Evolutionary conservation across 225 moss, liverwort and hornwort species (phyloP).

Genomic region (Takakia lepidozioides): DNA sequence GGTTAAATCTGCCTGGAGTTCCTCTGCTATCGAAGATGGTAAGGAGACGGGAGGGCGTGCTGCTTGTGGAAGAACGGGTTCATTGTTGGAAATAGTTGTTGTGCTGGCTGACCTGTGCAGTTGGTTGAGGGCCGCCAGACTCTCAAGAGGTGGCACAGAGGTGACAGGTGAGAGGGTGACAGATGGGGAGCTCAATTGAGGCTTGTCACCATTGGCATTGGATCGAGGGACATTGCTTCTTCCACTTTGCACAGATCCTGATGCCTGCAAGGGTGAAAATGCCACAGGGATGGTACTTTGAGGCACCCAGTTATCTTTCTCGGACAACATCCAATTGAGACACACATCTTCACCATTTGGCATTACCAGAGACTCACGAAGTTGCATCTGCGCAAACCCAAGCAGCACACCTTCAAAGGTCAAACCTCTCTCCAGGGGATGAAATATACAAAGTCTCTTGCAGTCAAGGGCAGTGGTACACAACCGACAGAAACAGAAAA

Average conservation of each 20-base stretch:
- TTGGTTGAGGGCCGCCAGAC: constrained; percentile 1
- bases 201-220: constrained; percentile 24
- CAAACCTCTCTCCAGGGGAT: not conserved
- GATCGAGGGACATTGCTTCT: constrained; percentile 11
- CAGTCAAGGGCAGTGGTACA: not conserved
- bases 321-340: constrained; percentile 75
- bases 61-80: no score
- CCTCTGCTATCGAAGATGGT: constrained; percentile 9
- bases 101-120: constrained; percentile 1
- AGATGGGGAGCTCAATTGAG: constrained; percentile 4
- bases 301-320: constrained; percentile 66
- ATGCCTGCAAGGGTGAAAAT: constrained; percentile 42
- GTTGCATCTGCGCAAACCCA: constrained; percentile 43
- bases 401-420: not conserved
- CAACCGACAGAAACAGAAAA: not conserved
- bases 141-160: constrained; percentile 14
- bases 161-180: constrained; percentile 10
- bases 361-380: constrained; percentile 72
- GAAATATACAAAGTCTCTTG: not conserved
- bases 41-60: constrained; percentile 16
- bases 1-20: constrained; percentile 48
- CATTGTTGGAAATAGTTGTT: constrained; percentile 6
- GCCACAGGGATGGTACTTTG: constrained; percentile 50
- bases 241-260: constrained; percentile 17
- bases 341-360: constrained; percentile 71